Base-by-base conservation (phyloP, 2,329 filamentous ascomycete genomes). In the Bimuria novae-zelandiae region DNA sequence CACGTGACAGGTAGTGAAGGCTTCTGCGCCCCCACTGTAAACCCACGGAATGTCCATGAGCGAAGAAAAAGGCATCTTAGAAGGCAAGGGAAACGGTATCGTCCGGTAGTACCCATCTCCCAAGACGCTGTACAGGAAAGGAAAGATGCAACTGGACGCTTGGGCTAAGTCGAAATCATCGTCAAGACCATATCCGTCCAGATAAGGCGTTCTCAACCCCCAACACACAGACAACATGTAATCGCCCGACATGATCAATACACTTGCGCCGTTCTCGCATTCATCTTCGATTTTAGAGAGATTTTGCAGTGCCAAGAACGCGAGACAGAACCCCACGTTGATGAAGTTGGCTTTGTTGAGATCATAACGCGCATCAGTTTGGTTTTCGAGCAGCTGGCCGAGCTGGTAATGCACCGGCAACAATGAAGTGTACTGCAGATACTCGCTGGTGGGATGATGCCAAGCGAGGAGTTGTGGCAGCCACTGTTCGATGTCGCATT, bases 381-480 rank as follows among this genome's bases (percentile, higher is more conserved):
- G 41, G 16, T 29, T 42, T 22, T 51, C 41, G 23, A 53, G 40
- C 3, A 21, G 39, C 25, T 52, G 35, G 19, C 51, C 48, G 4
- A 61, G 47, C 22, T 56, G 46, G 10, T 55, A 44, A 29, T 64
- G 59, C 2, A 55, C 16, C 8, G 51, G 39, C 7, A 66, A 22
- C 8, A 64, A 59, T 10, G 45, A 44, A 1, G 54, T 42, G 7
- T 59, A 54, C 10, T 57, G 49, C n/a, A 67, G 39, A 3, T 22
- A 8, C 14, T 21, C 42, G 12, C 49, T 25, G 2, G 42, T 54
- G 17, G 62, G 59, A 45, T 65, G 56, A n/a, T 56, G 56, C 8
- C 63, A 41, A 22, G 55, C 57, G 7, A 63, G 21, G 22, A 67
- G 41, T 7, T 65, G 63, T 12, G 64, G 64, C 7, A 68, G 51